Evolutionary conservation across 2,329 filamentous ascomycete species (phyloP).

Genomic region (Clathrospora elynae): DNA sequence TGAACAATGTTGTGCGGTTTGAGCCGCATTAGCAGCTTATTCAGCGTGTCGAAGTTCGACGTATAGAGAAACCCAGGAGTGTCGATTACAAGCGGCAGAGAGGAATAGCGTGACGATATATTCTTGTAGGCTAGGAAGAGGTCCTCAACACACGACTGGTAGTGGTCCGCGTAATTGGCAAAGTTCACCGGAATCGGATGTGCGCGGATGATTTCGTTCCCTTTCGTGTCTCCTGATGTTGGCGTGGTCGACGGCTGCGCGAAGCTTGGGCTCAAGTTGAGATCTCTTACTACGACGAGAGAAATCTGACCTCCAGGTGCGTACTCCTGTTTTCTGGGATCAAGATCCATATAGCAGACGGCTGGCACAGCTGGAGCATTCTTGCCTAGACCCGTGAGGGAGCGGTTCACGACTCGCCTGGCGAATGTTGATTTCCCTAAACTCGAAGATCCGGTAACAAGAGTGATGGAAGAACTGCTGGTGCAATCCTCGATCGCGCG

Average conservation of each 20-base stretch:
- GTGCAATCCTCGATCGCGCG: constrained; percentile 47
- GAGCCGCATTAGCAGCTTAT: constrained; percentile 60
- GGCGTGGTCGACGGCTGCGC: constrained; percentile 57
- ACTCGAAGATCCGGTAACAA: constrained; percentile 72
- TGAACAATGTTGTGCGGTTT: constrained; percentile 68
- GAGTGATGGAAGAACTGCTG: constrained; percentile 50
- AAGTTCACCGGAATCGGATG: constrained; percentile 71
- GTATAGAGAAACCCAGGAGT: constrained; percentile 76
- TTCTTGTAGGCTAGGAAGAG: constrained; percentile 64
- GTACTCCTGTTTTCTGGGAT: constrained; percentile 79
- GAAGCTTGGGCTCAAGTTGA: constrained; percentile 71
- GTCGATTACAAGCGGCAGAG: constrained; percentile 69
- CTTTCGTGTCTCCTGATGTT: constrained; percentile 26
- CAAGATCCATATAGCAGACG: constrained; percentile 72
- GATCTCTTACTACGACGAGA: constrained; percentile 63
- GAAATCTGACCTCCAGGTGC: constrained; percentile 71
- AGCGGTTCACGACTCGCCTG: constrained; percentile 67
- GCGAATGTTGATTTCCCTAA: constrained; percentile 79
- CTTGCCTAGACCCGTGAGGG: constrained; percentile 59
- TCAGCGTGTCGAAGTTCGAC: constrained; percentile 69
- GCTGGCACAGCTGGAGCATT: constrained; percentile 34
- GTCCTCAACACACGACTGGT: constrained; percentile 66
- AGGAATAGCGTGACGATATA: constrained; percentile 48
- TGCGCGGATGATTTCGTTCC: constrained; percentile 58
- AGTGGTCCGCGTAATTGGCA: constrained; percentile 69